Evolutionary conservation across 202 grass and related monocot genomes (phyloP), one percentile per base, ranked within the genome.

Genomic region (Saccharum hybrid): DNA sequence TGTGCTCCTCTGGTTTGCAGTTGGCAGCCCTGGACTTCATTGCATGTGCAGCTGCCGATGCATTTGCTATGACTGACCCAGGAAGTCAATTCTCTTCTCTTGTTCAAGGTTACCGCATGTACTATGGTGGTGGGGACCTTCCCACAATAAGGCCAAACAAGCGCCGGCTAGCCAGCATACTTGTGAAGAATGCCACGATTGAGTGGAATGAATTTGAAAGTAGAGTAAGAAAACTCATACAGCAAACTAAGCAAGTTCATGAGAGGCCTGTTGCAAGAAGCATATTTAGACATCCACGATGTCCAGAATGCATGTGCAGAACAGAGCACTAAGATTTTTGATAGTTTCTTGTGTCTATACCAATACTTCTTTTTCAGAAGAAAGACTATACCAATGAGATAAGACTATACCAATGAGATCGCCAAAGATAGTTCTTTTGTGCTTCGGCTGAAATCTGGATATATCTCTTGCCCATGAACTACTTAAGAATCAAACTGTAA

Each of bases 61-160:
- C 96, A 79, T 98, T 98, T 90, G 93, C 96, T 78, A 96, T 98
- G 92, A 94, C 94, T 46, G 94, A 97, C 80, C 81, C 92, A 45
- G 93, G 96, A 36, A 98, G 96, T 77, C 96, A 98, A 76, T 81
- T 98, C 28, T 98, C 91, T 6, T 95, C 91, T 60, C 91, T 98
- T 52, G 96, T 98, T 80, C 92, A 94, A 72, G 96, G 96, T 68
- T 91, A 95, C 23, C 92, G 96, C 33, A 98, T 98, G 96, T 98
- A 96, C 54, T 98, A 93, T 18, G 96, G 96, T 56, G 91, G 76
- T 73, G 84, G 91, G 40, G 86, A 90, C 61, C 93, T 96, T 86
- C 91, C 93, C 31, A 93, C 96, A 23, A 84, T 96, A 85, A 86
- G 96, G 46, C 96, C 96, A 61, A 98, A 96, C 56, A 98, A 96